phyloP scores from a whole-genome alignment of 768 basidiomycete genomes.

The Botryobasidium botryosum region DNA sequence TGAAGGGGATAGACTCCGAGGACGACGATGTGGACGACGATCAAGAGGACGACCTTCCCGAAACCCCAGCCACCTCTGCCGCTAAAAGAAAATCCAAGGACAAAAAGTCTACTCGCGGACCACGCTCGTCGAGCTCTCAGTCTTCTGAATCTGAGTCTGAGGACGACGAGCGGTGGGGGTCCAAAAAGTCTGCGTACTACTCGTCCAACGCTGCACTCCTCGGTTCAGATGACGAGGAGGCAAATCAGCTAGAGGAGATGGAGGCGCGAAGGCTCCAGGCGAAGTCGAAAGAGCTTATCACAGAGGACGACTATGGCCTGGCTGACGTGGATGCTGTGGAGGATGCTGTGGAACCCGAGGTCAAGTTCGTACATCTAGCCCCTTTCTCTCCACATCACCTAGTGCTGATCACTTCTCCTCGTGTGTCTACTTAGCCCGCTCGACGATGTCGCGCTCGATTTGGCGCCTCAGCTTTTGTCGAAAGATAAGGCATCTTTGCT shows the following conservation, averaged over 20 bases:
- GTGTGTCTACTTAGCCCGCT: neutral
- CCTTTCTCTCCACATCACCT: too few species aligned
- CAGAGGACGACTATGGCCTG: constrained; percentile 72
- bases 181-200: constrained; percentile 65
- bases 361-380: constrained; percentile 10
- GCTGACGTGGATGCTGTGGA: constrained; percentile 32
- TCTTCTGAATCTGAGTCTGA: constrained; percentile 27
- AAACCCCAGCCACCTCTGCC: constrained; percentile 11
- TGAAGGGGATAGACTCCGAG: constrained; percentile 32
- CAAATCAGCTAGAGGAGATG: constrained; percentile 71
- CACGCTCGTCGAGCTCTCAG: constrained; percentile 9
- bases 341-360: constrained; percentile 12
- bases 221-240: constrained; percentile 80
- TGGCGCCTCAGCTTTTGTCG: constrained; percentile 12
- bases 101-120: constrained; percentile 15
- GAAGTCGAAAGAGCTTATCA: constrained; percentile 53
- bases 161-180: constrained; percentile 72
- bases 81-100: constrained; percentile 18
- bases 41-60: constrained; percentile 21
- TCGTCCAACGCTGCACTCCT: constrained; percentile 51
- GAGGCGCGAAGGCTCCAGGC: constrained; percentile 67
- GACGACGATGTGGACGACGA: constrained; percentile 28
- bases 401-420: too few species aligned
- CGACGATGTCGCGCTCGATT: neutral
- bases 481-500: constrained; percentile 32